phyloP scores from a whole-genome alignment of 352 stramenopile species.

The Phytophthora sp. region DNA sequence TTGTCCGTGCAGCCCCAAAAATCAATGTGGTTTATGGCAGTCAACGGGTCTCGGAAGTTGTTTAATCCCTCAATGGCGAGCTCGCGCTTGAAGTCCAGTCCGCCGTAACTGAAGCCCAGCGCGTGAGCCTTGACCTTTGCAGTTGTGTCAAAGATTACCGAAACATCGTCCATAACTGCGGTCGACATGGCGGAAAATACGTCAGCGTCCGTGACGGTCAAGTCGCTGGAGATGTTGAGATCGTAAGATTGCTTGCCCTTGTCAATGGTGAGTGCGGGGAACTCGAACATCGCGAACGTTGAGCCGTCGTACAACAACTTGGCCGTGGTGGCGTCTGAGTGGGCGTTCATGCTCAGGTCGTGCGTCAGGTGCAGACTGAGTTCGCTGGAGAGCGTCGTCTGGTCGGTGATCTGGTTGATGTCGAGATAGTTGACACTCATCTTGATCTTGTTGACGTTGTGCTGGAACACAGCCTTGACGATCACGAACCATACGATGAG shows the following conservation, averaged over 20 bases:
- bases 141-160: conserved; percentile 48
- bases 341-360: conserved; percentile 47
- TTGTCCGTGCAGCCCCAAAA: conserved; percentile 46
- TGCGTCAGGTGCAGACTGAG: conserved; percentile 60
- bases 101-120: conserved; percentile 58
- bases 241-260: conserved; percentile 45
- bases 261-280: conserved; percentile 57
- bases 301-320: conserved; percentile 51
- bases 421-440: conserved; percentile 74
- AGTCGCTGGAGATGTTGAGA: conserved; percentile 40
- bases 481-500: conserved; percentile 62
- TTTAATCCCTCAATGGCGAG: conserved; percentile 58
- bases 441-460: conserved; percentile 62
- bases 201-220: conserved; percentile 45
- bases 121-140: conserved; percentile 54
- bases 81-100: conserved; percentile 61
- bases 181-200: conserved; percentile 56
- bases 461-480: conserved; percentile 65
- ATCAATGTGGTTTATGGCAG: conserved; percentile 63
- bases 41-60: conserved; percentile 58
- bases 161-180: conserved; percentile 46
- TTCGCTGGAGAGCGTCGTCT: conserved; percentile 49
- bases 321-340: conserved; percentile 50
- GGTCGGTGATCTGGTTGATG: conserved; percentile 55
- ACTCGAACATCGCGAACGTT: conserved; percentile 51